phyloP scores from a whole-genome alignment of 2,329 filamentous ascomycete genomes.

The Chaetomiaceae sp. region DNA sequence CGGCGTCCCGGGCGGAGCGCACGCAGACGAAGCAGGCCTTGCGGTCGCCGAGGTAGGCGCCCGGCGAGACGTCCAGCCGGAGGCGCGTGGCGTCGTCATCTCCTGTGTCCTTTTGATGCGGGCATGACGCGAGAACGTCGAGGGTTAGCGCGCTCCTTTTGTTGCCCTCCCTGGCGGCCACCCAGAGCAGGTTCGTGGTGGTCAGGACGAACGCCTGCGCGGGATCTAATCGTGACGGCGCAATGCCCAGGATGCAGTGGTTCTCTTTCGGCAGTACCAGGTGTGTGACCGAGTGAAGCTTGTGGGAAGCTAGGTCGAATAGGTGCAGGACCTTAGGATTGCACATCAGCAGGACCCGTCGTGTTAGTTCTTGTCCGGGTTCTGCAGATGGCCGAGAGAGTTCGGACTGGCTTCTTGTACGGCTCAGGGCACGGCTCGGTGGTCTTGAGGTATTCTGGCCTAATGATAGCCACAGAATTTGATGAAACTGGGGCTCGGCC shows the following conservation, averaged over 20 bases:
- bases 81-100: slow-evolving; percentile 35
- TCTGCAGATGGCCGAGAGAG: neutral
- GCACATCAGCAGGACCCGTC: slow-evolving; percentile 16
- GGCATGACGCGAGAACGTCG: slow-evolving; percentile 22
- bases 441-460: slow-evolving; percentile 1
- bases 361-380: neutral
- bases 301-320: slow-evolving; percentile 12
- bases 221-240: slow-evolving; percentile 39
- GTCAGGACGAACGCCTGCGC: slow-evolving; percentile 56
- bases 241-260: slow-evolving; percentile 50
- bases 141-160: slow-evolving; percentile 9
- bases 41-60: slow-evolving; percentile 12
- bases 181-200: slow-evolving; percentile 42
- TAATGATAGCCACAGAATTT: slow-evolving; percentile 32
- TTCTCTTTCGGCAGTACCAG: slow-evolving; percentile 25
- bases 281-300: slow-evolving; percentile 14
- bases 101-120: slow-evolving; percentile 37
- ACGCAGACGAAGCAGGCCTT: slow-evolving; percentile 23
- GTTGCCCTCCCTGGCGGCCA: slow-evolving; percentile 16
- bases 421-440: neutral
- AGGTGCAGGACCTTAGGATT: slow-evolving; percentile 15
- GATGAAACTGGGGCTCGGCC: slow-evolving; percentile 33
- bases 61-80: slow-evolving; percentile 34
- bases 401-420: neutral
- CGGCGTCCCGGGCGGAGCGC: slow-evolving; percentile 22